phyloP scores from a whole-genome alignment of 345 rosid species.

The Syzygium aqueum region DNA sequence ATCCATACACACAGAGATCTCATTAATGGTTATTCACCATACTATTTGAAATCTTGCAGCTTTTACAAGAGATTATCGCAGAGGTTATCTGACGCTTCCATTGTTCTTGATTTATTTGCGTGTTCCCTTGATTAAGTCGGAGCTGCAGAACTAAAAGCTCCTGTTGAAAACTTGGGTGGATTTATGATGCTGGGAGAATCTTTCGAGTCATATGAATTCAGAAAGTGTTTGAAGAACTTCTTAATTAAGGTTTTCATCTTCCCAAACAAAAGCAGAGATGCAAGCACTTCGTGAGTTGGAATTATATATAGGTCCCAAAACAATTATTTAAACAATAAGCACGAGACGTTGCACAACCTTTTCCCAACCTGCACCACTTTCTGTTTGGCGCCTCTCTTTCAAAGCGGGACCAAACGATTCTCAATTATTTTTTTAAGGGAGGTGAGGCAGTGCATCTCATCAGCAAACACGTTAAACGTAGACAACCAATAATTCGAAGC shows the following conservation, averaged over 20 bases:
- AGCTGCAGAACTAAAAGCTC: conserved; percentile 64
- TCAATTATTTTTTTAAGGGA: no score
- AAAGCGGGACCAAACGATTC: no score
- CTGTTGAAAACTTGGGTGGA: conserved; percentile 86
- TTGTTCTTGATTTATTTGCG: conserved; percentile 79
- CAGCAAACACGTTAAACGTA: no score
- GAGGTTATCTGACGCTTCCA: conserved; percentile 55
- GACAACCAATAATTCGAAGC: neutral
- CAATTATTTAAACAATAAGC: no score
- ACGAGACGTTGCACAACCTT: no score
- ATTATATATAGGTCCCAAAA: no score
- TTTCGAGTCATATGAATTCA: conserved; percentile 68
- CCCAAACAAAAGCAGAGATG: no score
- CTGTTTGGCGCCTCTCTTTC: no score
- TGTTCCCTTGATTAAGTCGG: conserved; percentile 97
- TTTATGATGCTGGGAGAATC: conserved; percentile 82
- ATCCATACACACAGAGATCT: conserved; percentile 87
- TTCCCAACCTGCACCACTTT: no score
- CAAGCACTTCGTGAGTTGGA: no score
- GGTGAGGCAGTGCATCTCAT: neutral
- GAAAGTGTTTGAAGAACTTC: conserved; percentile 66
- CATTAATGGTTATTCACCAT: conserved; percentile 47
- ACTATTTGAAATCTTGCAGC: conserved; percentile 41
- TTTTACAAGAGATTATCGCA: conserved; percentile 57
- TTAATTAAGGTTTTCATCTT: conserved; percentile 7